Evolutionary conservation across 2,329 filamentous ascomycete species (phyloP), one percentile per base, ranked within the genome.

Genomic region (Curvularia sp.): DNA sequence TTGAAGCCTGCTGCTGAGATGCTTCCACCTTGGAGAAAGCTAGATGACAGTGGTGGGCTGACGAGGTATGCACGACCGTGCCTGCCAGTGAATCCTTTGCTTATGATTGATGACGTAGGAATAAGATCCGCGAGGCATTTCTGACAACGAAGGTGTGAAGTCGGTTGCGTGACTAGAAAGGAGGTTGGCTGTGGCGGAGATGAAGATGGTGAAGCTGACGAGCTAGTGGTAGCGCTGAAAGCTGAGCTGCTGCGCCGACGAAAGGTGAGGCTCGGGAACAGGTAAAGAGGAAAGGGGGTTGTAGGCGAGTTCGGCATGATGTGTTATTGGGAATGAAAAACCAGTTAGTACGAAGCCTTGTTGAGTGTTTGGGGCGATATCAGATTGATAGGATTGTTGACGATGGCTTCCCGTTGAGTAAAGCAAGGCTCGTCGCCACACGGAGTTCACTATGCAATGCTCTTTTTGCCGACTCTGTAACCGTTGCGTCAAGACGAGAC

Each of bases 31-130:
- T 52, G 57, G 42, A 59, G 47, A 63, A 48, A 72, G 69, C 45
- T 73, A 62, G 43, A 62, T 23, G 74, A 68, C 6, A 76, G 66
- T 5, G 76, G 73, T 2, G 83, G 80, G 1, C 83, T 79, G 30
- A 89, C 85, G 56, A 89, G 84, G 73, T 87, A 88, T 41, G 86
- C 86, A 55, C 86, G 84, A 5, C 86, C 86, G 71, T 88, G 84
- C 18, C 86, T 83, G 61, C 86, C 86, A 23, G 84, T 88, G 75
- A 89, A 89, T 53, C 86, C 86, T 77, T 88, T 88, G 76, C 80
- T 83, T 67, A 88, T 84, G 56, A 88, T 87, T 61, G 86, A 84
- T 5, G 81, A 81, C 15, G 83, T 83, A 53, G 84, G 79, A 61
- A 85, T 84, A 46, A 89, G 79, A 67, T 88, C 84, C 10, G 83